These are phyloP conservation scores for Macrolepiota fuliginosa DNA, from an alignment of 768 basidiomycete genomes.

Conservation along the genomic window DNA sequence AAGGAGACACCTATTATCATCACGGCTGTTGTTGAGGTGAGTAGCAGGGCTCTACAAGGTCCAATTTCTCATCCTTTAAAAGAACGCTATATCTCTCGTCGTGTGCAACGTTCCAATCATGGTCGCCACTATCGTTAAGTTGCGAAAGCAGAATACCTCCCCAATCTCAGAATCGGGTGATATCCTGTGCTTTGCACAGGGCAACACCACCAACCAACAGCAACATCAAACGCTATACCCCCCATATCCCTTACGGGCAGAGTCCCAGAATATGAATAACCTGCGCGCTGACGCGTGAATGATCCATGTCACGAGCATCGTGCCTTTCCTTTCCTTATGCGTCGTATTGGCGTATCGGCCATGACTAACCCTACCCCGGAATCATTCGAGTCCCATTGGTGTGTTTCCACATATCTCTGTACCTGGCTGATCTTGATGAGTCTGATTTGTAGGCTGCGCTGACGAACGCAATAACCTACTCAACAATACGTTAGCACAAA, in stretches of 20 bases:
- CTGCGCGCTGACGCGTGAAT: too few species aligned
- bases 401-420: too few species aligned
- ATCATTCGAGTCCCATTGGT: too few species aligned
- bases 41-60: background rate
- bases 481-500: too few species aligned
- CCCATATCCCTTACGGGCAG: background rate
- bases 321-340: too few species aligned
- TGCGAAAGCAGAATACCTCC: background rate
- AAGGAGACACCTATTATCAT: slow-evolving; percentile 30
- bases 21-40: slow-evolving; percentile 43
- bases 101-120: slow-evolving; percentile 7
- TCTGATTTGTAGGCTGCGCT: too few species aligned
- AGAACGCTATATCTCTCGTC: slow-evolving; percentile 2
- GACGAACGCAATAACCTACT: too few species aligned
- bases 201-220: background rate
- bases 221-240: background rate
- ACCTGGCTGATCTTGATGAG: too few species aligned
- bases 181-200: background rate
- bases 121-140: background rate
- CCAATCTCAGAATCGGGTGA: background rate
- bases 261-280: background rate
- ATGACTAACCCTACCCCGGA: too few species aligned
- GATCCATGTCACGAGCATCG: too few species aligned
- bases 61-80: background rate
- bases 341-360: too few species aligned